phyloP scores from a whole-genome alignment of 2,329 filamentous ascomycete genomes.

The Phaeomoniella chlamydospora region DNA sequence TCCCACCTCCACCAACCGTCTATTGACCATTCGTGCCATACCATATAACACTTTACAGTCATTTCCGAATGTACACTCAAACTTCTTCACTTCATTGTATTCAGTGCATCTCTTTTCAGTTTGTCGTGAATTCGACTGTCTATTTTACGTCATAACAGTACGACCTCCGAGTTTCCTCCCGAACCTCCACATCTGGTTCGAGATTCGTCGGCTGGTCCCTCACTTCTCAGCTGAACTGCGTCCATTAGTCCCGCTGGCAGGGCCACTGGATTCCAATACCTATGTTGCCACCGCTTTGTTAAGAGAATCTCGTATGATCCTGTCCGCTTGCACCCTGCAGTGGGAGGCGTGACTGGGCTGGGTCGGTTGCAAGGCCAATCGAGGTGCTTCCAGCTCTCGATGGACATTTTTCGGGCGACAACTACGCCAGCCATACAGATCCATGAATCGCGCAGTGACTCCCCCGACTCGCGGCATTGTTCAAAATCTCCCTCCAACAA shows the following conservation, averaged over 20 bases:
- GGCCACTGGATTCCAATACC: background rate
- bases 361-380: constrained; percentile 6
- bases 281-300: constrained; percentile 8
- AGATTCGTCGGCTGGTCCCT: background rate
- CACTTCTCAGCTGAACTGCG: background rate
- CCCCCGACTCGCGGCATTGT: constrained; percentile 17
- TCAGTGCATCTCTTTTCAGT: background rate
- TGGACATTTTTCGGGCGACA: constrained; percentile 27
- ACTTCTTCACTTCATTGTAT: background rate
- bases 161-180: no score
- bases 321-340: constrained; percentile 1
- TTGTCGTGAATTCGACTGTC: no score
- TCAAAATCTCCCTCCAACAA: constrained; percentile 22
- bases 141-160: no score
- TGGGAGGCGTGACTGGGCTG: constrained; percentile 3
- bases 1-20: no score
- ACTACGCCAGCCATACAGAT: constrained; percentile 27
- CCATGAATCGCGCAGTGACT: constrained; percentile 21
- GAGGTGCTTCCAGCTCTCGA: constrained; percentile 15
- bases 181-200: background rate
- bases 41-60: no score
- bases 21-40: background rate
- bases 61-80: background rate
- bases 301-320: no score
- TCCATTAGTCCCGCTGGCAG: constrained; percentile 1